Conservation (phyloP, 2,329 filamentous ascomycete species). For the Colletotrichum eleusines region DNA sequence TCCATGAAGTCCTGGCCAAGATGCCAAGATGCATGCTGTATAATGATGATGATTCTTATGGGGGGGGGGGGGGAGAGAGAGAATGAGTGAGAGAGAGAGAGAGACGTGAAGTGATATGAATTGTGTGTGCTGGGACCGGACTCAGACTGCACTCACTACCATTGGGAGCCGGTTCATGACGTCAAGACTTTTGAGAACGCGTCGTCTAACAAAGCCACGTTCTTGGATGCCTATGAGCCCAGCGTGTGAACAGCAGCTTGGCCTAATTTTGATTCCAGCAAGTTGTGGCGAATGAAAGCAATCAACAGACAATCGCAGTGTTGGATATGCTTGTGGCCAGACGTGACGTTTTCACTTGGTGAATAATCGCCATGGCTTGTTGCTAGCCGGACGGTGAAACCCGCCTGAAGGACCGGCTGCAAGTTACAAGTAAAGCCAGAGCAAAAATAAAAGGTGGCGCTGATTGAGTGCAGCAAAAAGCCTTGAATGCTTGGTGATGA, state of each 20-base stretch:
- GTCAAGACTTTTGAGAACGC: constrained; percentile 12
- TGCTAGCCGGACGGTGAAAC: not conserved
- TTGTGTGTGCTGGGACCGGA: not conserved
- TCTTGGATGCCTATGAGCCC: not conserved
- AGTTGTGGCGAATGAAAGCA: not conserved
- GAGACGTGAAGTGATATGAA: not conserved
- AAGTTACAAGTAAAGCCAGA: too few species aligned
- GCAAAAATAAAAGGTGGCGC: not conserved
- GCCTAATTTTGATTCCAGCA: not conserved
- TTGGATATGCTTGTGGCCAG: not conserved
- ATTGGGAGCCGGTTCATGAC: constrained; percentile 6
- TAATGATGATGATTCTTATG: not conserved
- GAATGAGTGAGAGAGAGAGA: not conserved
- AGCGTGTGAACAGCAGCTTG: not conserved
- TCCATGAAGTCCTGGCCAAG: constrained; percentile 20
- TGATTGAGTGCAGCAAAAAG: not conserved
- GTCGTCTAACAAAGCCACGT: not conserved
- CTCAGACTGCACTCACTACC: too few species aligned
- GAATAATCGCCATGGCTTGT: not conserved
- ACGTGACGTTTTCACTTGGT: not conserved
- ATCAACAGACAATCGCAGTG: not conserved
- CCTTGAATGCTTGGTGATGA: not conserved
- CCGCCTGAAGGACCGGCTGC: too few species aligned
- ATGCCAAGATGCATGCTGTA: constrained; percentile 6
- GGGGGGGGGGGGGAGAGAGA: too few species aligned